Evolutionary conservation across 495 filamentous ascomycete species (phyloP).

Genomic region (Talaromyces nanjingensis): DNA sequence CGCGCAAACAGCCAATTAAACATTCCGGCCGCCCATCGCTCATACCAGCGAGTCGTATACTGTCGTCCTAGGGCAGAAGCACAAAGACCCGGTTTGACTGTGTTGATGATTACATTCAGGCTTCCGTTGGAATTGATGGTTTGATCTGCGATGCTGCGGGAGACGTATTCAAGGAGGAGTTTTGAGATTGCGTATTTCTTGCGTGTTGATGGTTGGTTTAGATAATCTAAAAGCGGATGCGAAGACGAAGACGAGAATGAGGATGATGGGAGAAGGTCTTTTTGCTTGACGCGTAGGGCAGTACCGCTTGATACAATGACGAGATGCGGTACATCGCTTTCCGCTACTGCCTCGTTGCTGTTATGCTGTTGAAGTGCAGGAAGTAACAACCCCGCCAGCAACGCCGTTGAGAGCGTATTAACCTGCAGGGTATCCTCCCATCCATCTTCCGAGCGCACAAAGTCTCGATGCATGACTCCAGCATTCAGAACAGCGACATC

Average conservation of each 20-base stretch:
- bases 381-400: slow-evolving; percentile 50
- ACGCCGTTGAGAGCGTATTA: slow-evolving; percentile 50
- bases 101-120: slow-evolving; percentile 37
- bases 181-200: slow-evolving; percentile 43
- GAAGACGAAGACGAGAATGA: background rate
- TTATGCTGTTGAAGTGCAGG: slow-evolving; percentile 32
- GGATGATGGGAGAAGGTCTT: slow-evolving; percentile 25
- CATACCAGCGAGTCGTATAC: slow-evolving; percentile 28
- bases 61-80: slow-evolving; percentile 32
- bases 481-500: slow-evolving; percentile 43
- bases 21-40: slow-evolving; percentile 29
- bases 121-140: slow-evolving; percentile 27
- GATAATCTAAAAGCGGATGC: slow-evolving; percentile 22
- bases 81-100: slow-evolving; percentile 39
- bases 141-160: slow-evolving; percentile 27
- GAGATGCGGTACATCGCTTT: slow-evolving; percentile 23
- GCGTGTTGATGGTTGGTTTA: slow-evolving; percentile 24
- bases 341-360: slow-evolving; percentile 11
- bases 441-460: slow-evolving; percentile 30
- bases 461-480: slow-evolving; percentile 33
- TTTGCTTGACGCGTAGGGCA: slow-evolving; percentile 29
- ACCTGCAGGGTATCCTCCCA: slow-evolving; percentile 52
- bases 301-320: slow-evolving; percentile 37
- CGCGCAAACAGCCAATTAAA: slow-evolving; percentile 36
- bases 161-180: slow-evolving; percentile 39